A percentile compares a stretch with the other conserved stretches of the same genome.
These are phyloP conservation scores for Venturia aucupariae DNA, from an alignment of 2,329 filamentous ascomycete genomes.

Conservation along the genomic window DNA sequence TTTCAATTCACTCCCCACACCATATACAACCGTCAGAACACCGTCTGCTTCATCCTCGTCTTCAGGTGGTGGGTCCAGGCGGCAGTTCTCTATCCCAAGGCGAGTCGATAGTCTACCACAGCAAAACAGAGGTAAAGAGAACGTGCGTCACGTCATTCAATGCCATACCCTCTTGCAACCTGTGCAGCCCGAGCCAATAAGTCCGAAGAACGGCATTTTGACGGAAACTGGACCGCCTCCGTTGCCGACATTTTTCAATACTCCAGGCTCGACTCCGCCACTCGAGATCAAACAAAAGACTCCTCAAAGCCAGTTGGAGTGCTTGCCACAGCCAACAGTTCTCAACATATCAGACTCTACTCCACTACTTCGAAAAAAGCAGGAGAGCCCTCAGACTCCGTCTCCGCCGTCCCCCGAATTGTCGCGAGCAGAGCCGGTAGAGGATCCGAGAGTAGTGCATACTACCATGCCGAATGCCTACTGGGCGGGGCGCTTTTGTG, in stretches of 20 bases:
- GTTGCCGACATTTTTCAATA: not conserved
- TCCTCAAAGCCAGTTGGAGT: not conserved
- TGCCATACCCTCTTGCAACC: not conserved
- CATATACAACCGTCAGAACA: not conserved
- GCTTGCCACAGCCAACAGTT: not conserved
- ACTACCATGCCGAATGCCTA: slow-evolving; percentile 5
- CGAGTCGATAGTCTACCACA: not conserved
- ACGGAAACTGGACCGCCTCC: not conserved
- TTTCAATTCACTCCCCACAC: not conserved
- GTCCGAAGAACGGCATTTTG: not conserved
- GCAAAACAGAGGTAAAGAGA: not conserved
- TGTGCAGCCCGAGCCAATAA: not conserved
- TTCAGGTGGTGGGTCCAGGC: not conserved
- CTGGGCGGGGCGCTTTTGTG: slow-evolving; percentile 7
- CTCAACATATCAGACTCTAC: not conserved
- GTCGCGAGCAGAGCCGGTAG: not conserved
- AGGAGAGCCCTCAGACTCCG: not conserved
- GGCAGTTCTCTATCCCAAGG: not conserved
- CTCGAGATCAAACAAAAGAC: not conserved
- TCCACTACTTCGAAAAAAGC: not conserved
- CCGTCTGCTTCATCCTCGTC: not conserved
- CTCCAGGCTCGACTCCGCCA: not conserved
- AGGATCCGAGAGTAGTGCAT: not conserved
- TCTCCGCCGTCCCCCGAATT: not conserved
- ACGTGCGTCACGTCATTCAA: not conserved